phyloP scores from a whole-genome alignment of 345 rosid genomes.

The Aegle marmelos region DNA sequence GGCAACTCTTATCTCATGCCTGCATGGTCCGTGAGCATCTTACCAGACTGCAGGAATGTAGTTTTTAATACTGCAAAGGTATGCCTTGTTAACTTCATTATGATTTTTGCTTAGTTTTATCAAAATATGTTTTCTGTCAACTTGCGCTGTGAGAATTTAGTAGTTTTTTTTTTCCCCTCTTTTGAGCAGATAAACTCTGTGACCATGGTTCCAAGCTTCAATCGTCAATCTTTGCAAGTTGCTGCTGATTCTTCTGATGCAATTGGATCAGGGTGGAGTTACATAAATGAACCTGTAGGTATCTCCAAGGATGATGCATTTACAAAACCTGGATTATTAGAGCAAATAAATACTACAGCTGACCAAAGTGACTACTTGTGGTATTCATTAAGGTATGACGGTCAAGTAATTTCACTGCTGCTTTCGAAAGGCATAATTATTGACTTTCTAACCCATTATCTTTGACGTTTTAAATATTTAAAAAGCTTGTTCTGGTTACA shows the following conservation, averaged over 20 bases:
- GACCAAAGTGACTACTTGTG: conserved; percentile 87
- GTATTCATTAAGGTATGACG: conserved; percentile 76
- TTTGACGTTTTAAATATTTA: background rate
- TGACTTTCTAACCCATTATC: conserved; percentile 7
- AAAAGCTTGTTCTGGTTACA: background rate
- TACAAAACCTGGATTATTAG: conserved; percentile 62
- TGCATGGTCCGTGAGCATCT: conserved; percentile 96
- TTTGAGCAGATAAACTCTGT: conserved; percentile 68
- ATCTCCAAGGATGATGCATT: conserved; percentile 66
- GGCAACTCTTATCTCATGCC: conserved; percentile 76
- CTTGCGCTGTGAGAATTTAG: conserved; percentile 8
- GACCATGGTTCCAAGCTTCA: conserved; percentile 49
- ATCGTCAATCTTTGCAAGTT: conserved; percentile 38
- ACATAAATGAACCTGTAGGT: conserved; percentile 78
- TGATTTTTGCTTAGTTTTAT: background rate
- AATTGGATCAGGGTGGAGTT: conserved; percentile 68
- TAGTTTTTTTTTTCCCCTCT: background rate
- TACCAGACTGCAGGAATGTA: conserved; percentile 92
- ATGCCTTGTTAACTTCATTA: conserved; percentile 13
- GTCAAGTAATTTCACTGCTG: background rate
- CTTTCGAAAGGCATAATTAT: background rate
- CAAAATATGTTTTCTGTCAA: background rate
- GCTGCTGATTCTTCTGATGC: conserved; percentile 42
- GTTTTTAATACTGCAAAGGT: conserved; percentile 95
- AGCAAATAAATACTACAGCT: conserved; percentile 86